Evolutionary conservation across 768 basidiomycete genomes (phyloP), one percentile per base, ranked within the genome.

Genomic region (Psilocybe subaeruginosa): DNA sequence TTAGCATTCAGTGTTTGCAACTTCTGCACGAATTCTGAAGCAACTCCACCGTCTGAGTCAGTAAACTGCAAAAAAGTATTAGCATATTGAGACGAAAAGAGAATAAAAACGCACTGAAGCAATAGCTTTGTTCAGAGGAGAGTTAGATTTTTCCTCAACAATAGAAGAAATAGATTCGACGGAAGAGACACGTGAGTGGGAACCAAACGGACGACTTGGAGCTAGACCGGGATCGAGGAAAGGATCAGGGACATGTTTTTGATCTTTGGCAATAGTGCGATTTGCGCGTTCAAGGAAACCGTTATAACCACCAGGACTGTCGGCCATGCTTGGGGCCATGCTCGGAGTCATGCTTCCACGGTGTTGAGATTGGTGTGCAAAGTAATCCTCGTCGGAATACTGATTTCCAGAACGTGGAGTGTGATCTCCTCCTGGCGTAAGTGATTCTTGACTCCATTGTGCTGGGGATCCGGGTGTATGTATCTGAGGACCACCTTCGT

Each of bases 101-200:
- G 33, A 0, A 29, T 45, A 47, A 30, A 53, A 19, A 76, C 85
- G 65, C 69, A 94, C 92, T 61, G 93, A 90, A 56, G 90, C 90
- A 68, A 94, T 93, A 9, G 95, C 93, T 76, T 96, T 97, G 79
- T 97, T 97, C 61, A 97, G 78, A 9, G 95, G 95, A 23, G 95
- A 95, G 64, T 91, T 91, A 1, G 82, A 79, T 79, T 97, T 97
- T 67, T 97, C 95, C 64, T 95, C 93, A 31, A 94, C 90, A 56
- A 97, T 94, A 3, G 92, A 90, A 12, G 91, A 87, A 58, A 97
- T 95, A 4, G 93, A 95, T 68, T 97, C 95, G n/a, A 91, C 87
- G 1, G 93, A 95, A 0, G 89, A 88, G 5, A 85, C 83, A 4
- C 94, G 83, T 45, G 91, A 93, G 71, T 94, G 92, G 9, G 78